Base-by-base conservation (phyloP, 192 early-diverging fungal genomes). In the Umbelopsis sp. region DNA sequence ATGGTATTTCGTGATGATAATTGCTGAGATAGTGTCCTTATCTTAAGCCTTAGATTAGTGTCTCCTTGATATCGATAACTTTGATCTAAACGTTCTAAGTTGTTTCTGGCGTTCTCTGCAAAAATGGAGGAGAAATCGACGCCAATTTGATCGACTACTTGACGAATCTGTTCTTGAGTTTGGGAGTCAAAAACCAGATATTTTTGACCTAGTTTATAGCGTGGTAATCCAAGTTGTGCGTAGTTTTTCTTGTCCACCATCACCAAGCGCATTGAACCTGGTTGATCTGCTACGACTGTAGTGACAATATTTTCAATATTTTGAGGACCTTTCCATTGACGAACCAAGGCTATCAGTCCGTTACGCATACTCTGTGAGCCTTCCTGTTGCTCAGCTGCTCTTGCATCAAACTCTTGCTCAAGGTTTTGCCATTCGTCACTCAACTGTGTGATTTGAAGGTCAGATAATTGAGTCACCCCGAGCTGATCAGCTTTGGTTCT, bases 191-290 rank as follows among this genome's bases (percentile, higher is more conserved):
- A 72, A 24, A 72, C 45, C 20, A 72, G 16, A 31, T 72, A 59
- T n/a, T 59, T 43, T 2, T 38, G 47, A 2, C 71, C 71, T 17
- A 72, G 12, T 45, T 56, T 43, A 16, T 65, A 16, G 3, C 38
- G 56, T 36, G 56, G 36, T 25, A 72, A 21, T 21, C 71, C 71
- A 22, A 72, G 24, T 45, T 32, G 36, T 11, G 36, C 41, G 45
- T 72, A 72, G 31, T 72, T 72, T 17, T 72, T 54, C 17, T 49
- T 56, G 36, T 72, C 71, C 16, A 72, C 32, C 43, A 49, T 31
- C 20, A 72, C 71, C 43, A 72, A 65, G 8, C 43, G 71, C 17
- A 24, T 24, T 34, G 44, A 29, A 11, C 20, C 26, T 4, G 25
- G 59, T 45, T 67, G 66, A 25, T 43, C 38, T 20, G 41, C 34